A percentile compares a stretch with the other conserved stretches of the same genome.
Evolutionary conservation across 208 protist species (phyloP).

Genomic region (Porcisia deanei): DNA sequence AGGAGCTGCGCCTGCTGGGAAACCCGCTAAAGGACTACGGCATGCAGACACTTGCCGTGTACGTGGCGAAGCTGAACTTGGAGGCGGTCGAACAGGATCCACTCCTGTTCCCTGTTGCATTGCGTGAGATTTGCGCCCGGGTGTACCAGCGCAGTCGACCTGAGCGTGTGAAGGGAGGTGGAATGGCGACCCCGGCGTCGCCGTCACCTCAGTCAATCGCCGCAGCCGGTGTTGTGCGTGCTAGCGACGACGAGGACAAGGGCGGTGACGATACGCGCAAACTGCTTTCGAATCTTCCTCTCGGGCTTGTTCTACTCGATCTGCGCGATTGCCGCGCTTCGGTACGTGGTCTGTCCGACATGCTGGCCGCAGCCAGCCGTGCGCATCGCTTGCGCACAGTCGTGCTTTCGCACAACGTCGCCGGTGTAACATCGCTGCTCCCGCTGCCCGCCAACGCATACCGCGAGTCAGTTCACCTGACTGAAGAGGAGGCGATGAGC

Average conservation of each 20-base stretch:
- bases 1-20: conserved; percentile 52
- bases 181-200: neutral
- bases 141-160: neutral
- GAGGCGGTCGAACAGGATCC: conserved; percentile 31
- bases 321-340: conserved; percentile 57
- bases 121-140: conserved; percentile 18
- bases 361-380: conserved; percentile 62
- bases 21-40: conserved; percentile 81
- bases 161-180: neutral
- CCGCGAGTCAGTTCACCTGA: conserved; percentile 10
- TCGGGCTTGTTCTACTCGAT: conserved; percentile 63
- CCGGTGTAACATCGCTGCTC: conserved; percentile 30
- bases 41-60: conserved; percentile 74
- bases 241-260: neutral
- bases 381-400: conserved; percentile 50
- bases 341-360: conserved; percentile 60
- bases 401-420: conserved; percentile 46
- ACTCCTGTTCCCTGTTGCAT: conserved; percentile 40
- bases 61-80: conserved; percentile 59
- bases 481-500: neutral
- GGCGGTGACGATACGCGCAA: neutral
- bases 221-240: neutral
- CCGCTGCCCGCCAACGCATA: conserved; percentile 21
- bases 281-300: conserved; percentile 25
- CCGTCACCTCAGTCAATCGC: neutral